Evolutionary conservation across 352 stramenopile genomes (phyloP).

Genomic region (Plasmopara muralis): DNA sequence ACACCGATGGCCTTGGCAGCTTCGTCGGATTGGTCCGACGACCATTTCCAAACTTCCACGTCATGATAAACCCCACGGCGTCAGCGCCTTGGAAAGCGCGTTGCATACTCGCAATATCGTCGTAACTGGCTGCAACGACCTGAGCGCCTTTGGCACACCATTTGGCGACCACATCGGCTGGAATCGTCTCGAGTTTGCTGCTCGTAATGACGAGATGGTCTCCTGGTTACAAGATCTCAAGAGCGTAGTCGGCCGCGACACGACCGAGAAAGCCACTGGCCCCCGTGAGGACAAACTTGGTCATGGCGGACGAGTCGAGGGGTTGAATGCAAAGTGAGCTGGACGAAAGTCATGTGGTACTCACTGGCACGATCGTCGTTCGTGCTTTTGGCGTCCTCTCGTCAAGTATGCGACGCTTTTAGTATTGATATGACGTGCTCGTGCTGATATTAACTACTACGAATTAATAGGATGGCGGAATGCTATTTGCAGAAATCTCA

Average conservation of each 20-base stretch:
- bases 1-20: conserved; percentile 21
- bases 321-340: too few relatives aligned
- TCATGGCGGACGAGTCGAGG: not conserved
- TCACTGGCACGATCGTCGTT: too few relatives aligned
- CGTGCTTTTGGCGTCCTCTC: too few relatives aligned
- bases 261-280: conserved; percentile 23
- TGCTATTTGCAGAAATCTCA: too few relatives aligned
- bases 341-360: too few relatives aligned
- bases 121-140: conserved; percentile 17
- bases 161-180: not conserved
- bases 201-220: conserved; percentile 22
- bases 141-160: conserved; percentile 12
- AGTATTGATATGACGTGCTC: too few relatives aligned
- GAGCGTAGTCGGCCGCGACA: conserved; percentile 19
- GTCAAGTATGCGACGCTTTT: too few relatives aligned
- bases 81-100: conserved; percentile 21
- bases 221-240: conserved; percentile 16
- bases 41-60: conserved; percentile 24
- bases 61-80: conserved; percentile 21
- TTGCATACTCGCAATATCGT: conserved; percentile 19
- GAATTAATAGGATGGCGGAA: too few relatives aligned
- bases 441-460: too few relatives aligned
- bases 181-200: conserved; percentile 14
- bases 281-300: conserved; percentile 24
- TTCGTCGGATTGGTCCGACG: conserved; percentile 13